Evolutionary conservation across 1,284 basidiomycete genomes (phyloP), one percentile per base, ranked within the genome.

Genomic region (Schizophyllum commune): DNA sequence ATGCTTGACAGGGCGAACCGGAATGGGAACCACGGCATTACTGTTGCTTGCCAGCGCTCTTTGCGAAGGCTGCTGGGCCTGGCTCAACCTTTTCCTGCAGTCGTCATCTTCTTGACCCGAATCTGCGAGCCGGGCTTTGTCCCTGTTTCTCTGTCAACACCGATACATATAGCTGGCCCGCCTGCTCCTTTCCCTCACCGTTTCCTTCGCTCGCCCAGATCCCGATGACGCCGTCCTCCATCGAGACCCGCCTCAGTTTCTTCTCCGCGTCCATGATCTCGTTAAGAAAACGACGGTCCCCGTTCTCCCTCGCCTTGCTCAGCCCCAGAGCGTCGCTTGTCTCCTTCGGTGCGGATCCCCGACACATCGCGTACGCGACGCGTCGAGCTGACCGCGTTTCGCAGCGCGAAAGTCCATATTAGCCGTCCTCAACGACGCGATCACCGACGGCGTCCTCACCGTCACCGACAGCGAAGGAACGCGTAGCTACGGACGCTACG

Each of bases 341-440:
- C 9, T 47, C 39, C 2, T 47, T 47, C 17, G 39, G 39, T 47
- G 39, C 39, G 39, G 13, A 11, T 17, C 9, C 17, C 13, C 39
- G 13, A 47, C 39, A 13, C 39, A 47, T 47, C 39, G 39, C 39
- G 39, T 47, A 13, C 39, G 13, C 39, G 39, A 47, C 39, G 39
- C 39, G 39, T 47, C 17, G 13, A 47, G 39, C 39, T 47, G 17
- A 47, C 39, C 13, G 39, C 57, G 60, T 56, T 56, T 58, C 58
- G 17, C 27, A 88, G 88, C 88, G 3, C 84, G 86, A 32, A 78
- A 75, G 57, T 89, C 87, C 5, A 81, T 90, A 61, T 74, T 86
- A 32, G 73, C 83, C 9, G 77, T 86, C 60, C 80, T 89, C 39
- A 73, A 80, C 59, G 77, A 77, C 61, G 85, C 85, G 34, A 82